These are phyloP conservation scores for Leccinum subtestaceum DNA, from an alignment of 768 basidiomycete species.

Conservation along the genomic window DNA sequence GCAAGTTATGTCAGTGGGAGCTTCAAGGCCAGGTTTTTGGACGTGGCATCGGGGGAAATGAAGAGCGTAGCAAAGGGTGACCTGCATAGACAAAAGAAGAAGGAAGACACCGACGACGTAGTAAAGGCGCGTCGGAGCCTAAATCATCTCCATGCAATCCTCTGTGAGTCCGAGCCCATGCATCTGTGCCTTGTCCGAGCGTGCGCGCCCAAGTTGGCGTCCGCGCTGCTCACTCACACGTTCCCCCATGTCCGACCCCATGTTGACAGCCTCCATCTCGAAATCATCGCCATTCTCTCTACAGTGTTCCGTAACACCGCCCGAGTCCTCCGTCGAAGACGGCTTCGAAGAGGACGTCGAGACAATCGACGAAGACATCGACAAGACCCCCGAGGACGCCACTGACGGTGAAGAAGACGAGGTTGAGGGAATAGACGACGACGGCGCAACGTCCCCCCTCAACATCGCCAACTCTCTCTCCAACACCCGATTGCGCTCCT, in stretches of 20 bases:
- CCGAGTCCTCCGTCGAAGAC: conserved; percentile 1
- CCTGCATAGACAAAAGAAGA: conserved; percentile 1
- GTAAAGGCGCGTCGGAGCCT: not conserved
- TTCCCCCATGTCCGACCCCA: conserved; percentile 2
- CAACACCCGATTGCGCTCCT: conserved; percentile 56
- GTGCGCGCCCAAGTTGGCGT: conserved; percentile 17
- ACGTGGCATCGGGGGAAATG: not conserved
- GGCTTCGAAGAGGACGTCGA: conserved; percentile 12
- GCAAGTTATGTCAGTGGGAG: not conserved
- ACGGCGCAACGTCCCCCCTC: conserved; percentile 16
- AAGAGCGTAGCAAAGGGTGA: not conserved
- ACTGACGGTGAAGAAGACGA: conserved; percentile 22
- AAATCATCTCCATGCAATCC: conserved; percentile 20
- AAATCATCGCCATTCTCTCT: conserved; percentile 9
- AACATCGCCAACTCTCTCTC: conserved; percentile 29
- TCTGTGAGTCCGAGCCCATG: conserved; percentile 10
- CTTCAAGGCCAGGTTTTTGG: not conserved
- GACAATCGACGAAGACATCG: conserved; percentile 13
- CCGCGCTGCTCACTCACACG: conserved; percentile 13
- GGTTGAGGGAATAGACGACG: conserved; percentile 9
- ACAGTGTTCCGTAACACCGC: not conserved
- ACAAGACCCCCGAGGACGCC: conserved; percentile 18
- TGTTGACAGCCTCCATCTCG: conserved; percentile 18
- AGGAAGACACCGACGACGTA: not conserved
- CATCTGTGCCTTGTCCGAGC: conserved; percentile 13